These are phyloP conservation scores for Diplocarpon rosae DNA, from an alignment of 2,329 filamentous ascomycete species.

Conservation along the genomic window DNA sequence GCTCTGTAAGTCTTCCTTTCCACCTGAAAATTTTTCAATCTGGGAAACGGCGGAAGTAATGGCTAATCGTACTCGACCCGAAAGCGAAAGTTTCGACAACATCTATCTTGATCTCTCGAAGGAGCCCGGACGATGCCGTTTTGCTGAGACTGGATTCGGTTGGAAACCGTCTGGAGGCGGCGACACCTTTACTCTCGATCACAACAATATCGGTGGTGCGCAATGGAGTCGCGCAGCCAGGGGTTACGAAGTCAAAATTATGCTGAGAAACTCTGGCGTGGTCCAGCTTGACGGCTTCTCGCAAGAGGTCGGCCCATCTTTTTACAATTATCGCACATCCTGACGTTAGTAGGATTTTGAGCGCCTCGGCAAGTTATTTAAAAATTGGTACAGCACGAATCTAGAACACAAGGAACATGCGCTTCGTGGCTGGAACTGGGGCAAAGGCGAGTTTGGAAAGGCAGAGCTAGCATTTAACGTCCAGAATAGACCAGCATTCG, in stretches of 20 bases:
- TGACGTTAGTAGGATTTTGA: slow-evolving; percentile 60
- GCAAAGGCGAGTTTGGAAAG: slow-evolving; percentile 93
- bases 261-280: slow-evolving; percentile 72
- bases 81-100: slow-evolving; percentile 85
- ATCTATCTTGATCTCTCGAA: slow-evolving; percentile 95
- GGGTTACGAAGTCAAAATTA: slow-evolving; percentile 87
- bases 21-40: neutral
- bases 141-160: slow-evolving; percentile 86
- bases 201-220: slow-evolving; percentile 70
- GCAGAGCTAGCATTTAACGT: slow-evolving; percentile 94
- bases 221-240: slow-evolving; percentile 93
- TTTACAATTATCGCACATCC: slow-evolving; percentile 6
- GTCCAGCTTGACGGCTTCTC: slow-evolving; percentile 93
- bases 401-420: slow-evolving; percentile 91
- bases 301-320: slow-evolving; percentile 49
- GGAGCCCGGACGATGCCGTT: slow-evolving; percentile 83
- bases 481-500: slow-evolving; percentile 90
- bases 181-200: slow-evolving; percentile 88
- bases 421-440: slow-evolving; percentile 97
- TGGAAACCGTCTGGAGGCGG: slow-evolving; percentile 86
- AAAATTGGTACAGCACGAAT: slow-evolving; percentile 93
- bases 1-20: slow-evolving; percentile 8
- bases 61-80: slow-evolving; percentile 7
- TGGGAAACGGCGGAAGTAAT: neutral
- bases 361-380: slow-evolving; percentile 83